Percentiles rank a stretch among this genome's conserved stretches.
Evolutionary conservation across 805 yeast genomes (phyloP).

Genomic region (Saturnispora serradocipensis): DNA sequence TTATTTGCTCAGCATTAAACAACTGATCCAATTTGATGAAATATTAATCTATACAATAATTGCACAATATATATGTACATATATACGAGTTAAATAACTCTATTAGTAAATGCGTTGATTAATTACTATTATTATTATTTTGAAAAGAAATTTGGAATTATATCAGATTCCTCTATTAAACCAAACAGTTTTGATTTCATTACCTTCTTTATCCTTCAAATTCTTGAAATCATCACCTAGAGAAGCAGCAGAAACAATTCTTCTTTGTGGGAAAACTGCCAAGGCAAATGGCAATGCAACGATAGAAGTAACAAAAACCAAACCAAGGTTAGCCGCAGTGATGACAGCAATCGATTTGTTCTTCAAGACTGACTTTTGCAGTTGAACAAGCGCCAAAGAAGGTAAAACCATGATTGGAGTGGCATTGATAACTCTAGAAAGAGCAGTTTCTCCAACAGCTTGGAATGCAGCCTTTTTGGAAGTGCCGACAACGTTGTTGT

Average conservation of each 20-base stretch:
- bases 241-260: conserved; percentile 44
- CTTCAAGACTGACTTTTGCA: conserved; percentile 63
- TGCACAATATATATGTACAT: background rate
- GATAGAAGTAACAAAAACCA: conserved; percentile 78
- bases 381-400: conserved; percentile 68
- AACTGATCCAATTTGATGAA: background rate
- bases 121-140: background rate
- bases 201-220: conserved; percentile 55
- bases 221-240: conserved; percentile 59
- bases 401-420: conserved; percentile 98
- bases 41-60: background rate
- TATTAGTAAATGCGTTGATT: background rate
- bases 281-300: conserved; percentile 88
- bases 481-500: conserved; percentile 56
- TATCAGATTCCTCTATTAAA: conserved; percentile 87
- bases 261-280: conserved; percentile 90
- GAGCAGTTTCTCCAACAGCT: conserved; percentile 97
- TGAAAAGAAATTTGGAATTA: background rate
- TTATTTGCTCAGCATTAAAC: background rate
- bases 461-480: conserved; percentile 81
- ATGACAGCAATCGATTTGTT: conserved; percentile 59
- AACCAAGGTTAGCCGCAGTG: conserved; percentile 69
- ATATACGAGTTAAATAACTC: background rate
- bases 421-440: conserved; percentile 89
- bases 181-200: conserved; percentile 49